phyloP scores from a whole-genome alignment of 768 basidiomycete genomes.

The Rhodotorula paludigena region DNA sequence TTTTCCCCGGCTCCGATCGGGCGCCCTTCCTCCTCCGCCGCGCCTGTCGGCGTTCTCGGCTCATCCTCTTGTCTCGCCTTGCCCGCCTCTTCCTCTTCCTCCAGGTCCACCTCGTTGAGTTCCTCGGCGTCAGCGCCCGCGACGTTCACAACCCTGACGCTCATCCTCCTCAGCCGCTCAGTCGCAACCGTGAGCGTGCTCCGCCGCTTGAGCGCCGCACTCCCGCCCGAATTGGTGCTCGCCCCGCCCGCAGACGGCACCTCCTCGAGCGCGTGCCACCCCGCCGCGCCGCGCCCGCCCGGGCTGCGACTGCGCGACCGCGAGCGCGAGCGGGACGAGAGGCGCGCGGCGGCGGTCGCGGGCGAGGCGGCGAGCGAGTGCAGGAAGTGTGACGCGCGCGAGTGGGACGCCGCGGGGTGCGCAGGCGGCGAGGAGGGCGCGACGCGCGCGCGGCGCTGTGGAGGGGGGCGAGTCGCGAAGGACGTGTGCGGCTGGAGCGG shows the following conservation, averaged over 20 bases:
- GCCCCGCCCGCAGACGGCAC: neutral
- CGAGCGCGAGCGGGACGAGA: neutral
- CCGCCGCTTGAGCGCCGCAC: neutral
- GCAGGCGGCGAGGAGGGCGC: neutral
- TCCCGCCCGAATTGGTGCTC: too few species aligned
- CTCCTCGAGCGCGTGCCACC: too few species aligned
- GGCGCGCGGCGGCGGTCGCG: neutral
- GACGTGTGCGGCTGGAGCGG: constrained; percentile 9
- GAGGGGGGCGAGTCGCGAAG: neutral
- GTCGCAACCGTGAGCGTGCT: constrained; percentile 25
- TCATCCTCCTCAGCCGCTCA: constrained; percentile 52
- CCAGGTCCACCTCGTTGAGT: constrained; percentile 1
- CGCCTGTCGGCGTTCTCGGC: neutral
- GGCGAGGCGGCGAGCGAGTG: neutral
- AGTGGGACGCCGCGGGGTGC: neutral
- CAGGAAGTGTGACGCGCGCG: neutral
- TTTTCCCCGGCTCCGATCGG: neutral
- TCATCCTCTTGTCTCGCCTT: neutral
- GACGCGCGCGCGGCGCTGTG: neutral
- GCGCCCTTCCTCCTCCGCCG: neutral
- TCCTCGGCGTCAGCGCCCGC: constrained; percentile 48
- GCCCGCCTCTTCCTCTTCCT: neutral
- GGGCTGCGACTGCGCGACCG: neutral
- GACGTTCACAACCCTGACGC: constrained; percentile 75
- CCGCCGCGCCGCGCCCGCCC: too few species aligned